A percentile compares a stretch with the other conserved stretches of the same genome.
phyloP scores from a whole-genome alignment of 768 basidiomycete species.

The Suillus lakei region DNA sequence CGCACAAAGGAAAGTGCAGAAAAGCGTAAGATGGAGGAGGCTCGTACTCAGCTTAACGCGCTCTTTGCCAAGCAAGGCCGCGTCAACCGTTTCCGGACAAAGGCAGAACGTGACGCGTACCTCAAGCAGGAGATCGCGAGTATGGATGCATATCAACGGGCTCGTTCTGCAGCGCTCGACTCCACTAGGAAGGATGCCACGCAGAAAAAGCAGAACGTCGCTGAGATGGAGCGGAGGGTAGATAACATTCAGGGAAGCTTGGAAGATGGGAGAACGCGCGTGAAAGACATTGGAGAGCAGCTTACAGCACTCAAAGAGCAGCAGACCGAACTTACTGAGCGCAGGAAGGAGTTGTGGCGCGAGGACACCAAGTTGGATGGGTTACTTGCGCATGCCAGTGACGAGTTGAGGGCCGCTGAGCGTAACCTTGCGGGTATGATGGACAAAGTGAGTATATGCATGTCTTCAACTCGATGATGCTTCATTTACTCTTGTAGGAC shows the following conservation, averaged over 20 bases:
- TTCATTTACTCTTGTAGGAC: conserved; percentile 55
- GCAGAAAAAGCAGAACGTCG: conserved; percentile 50
- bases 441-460: conserved; percentile 73
- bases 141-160: conserved; percentile 61
- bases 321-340: conserved; percentile 72
- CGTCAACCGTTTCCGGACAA: conserved; percentile 80
- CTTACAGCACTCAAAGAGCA: conserved; percentile 65
- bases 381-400: conserved; percentile 72
- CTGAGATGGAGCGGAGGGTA: conserved; percentile 63
- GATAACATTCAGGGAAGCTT: conserved; percentile 59
- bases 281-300: conserved; percentile 65
- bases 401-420: conserved; percentile 84
- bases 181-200: conserved; percentile 55
- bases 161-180: conserved; percentile 61
- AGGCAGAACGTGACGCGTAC: conserved; percentile 82
- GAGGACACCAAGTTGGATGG: conserved; percentile 90
- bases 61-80: conserved; percentile 93
- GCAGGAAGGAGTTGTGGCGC: conserved; percentile 92
- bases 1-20: conserved; percentile 55
- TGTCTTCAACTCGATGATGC: neutral
- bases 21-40: conserved; percentile 74
- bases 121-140: conserved; percentile 79
- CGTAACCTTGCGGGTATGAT: conserved; percentile 85
- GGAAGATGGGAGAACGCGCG: conserved; percentile 65
- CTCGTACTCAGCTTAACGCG: conserved; percentile 68